Conservation (phyloP, 2,329 filamentous ascomycete genomes). For the Gyromitra esculenta region DNA sequence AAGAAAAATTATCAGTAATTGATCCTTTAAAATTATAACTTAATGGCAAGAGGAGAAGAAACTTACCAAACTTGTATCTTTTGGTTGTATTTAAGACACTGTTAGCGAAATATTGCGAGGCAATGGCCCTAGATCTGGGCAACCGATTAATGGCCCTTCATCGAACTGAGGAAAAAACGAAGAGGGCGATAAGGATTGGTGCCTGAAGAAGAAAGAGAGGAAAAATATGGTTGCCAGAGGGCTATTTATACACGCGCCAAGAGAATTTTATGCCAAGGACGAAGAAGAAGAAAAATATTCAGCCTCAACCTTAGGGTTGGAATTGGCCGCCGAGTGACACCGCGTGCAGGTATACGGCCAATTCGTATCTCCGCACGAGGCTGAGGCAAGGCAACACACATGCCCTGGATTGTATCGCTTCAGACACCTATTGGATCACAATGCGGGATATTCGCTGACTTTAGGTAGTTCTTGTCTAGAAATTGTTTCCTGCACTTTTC, state of each 20-base stretch:
- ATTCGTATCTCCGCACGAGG: not conserved
- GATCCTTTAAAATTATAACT: slow-evolving; percentile 3
- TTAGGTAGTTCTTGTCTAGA: not conserved
- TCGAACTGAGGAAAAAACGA: slow-evolving; percentile 42
- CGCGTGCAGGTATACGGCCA: not conserved
- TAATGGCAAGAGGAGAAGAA: not conserved
- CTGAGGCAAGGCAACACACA: not conserved
- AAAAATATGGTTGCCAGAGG: slow-evolving; percentile 12
- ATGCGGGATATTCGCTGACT: not conserved
- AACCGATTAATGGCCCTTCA: slow-evolving; percentile 52
- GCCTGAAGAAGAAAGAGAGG: slow-evolving; percentile 29
- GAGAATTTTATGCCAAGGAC: slow-evolving; percentile 22
- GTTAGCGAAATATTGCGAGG: slow-evolving; percentile 55
- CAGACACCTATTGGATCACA: not conserved
- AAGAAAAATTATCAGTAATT: slow-evolving; percentile 27
- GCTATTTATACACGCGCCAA: slow-evolving; percentile 40
- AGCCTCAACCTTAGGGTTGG: slow-evolving; percentile 3
- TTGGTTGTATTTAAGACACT: slow-evolving; percentile 50
- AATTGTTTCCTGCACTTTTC: not conserved
- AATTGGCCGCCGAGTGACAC: not conserved
- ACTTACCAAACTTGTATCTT: slow-evolving; percentile 53
- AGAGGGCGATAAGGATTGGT: slow-evolving; percentile 54
- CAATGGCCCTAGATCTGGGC: slow-evolving; percentile 53
- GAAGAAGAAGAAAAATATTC: slow-evolving; percentile 4
- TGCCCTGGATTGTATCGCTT: not conserved